Evolutionary conservation across 148 eudicot species (phyloP).

Genomic region (Hydrangea macrophylla): DNA sequence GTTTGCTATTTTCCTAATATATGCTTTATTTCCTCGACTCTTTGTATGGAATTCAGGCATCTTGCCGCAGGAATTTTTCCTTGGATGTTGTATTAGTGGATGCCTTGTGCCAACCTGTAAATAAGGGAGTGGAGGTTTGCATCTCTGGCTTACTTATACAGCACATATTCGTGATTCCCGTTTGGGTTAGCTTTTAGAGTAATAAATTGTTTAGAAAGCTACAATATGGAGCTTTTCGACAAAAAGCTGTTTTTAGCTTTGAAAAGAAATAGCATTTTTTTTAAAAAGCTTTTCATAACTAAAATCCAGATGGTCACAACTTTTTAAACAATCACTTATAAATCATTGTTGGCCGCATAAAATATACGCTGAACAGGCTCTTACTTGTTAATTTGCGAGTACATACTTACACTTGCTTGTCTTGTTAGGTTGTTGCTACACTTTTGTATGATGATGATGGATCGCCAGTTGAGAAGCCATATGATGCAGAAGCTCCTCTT

Average conservation of each 20-base stretch:
- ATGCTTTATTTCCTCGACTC: not conserved
- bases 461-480: slow-evolving; percentile 53
- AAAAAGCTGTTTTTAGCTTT: too few species aligned
- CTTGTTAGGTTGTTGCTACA: slow-evolving; percentile 69
- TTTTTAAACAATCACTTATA: too few species aligned
- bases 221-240: too few species aligned
- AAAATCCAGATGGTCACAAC: too few species aligned
- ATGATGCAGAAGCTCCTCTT: slow-evolving; percentile 73
- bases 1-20: not conserved
- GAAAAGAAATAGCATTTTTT: too few species aligned
- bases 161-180: not conserved
- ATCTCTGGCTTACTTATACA: not conserved
- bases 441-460: slow-evolving; percentile 68
- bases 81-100: slow-evolving; percentile 59
- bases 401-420: not conserved
- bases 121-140: slow-evolving; percentile 63
- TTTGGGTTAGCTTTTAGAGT: too few species aligned
- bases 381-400: not conserved
- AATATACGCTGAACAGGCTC: too few species aligned
- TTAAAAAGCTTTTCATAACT: too few species aligned
- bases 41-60: slow-evolving; percentile 46
- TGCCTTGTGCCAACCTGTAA: slow-evolving; percentile 46
- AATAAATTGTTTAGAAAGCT: too few species aligned
- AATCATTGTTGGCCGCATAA: too few species aligned
- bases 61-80: slow-evolving; percentile 61